Conservation (phyloP, 257 asterid species). For the Datura wrightii region DNA sequence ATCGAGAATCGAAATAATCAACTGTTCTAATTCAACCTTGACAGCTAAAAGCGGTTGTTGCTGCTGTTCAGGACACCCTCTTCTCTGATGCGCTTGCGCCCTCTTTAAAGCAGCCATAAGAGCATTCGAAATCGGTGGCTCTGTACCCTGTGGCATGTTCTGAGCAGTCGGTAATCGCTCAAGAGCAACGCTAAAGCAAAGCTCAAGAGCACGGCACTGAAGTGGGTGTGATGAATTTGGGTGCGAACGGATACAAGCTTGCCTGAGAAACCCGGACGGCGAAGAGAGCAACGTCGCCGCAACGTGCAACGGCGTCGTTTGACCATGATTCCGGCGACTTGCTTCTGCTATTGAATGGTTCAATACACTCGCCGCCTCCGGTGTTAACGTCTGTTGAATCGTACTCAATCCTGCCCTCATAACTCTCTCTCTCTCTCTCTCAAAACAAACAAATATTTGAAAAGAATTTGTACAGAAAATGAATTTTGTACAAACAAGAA, state of each 20-base stretch:
- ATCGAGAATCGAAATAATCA: constrained; percentile 79
- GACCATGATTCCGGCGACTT: constrained; percentile 85
- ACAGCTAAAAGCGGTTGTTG: constrained; percentile 89
- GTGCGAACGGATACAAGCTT: constrained; percentile 90
- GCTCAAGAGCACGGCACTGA: constrained; percentile 94
- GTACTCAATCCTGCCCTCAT: constrained; percentile 91
- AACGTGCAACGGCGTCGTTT: constrained; percentile 93
- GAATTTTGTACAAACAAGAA: not conserved
- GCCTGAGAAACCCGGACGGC: constrained; percentile 79
- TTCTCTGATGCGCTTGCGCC: constrained; percentile 87
- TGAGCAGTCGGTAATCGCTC: constrained; percentile 85
- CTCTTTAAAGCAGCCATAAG: constrained; percentile 86
- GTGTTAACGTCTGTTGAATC: constrained; percentile 85
- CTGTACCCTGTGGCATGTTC: constrained; percentile 44
- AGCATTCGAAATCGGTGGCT: constrained; percentile 89
- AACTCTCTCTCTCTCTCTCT: too few relatives aligned
- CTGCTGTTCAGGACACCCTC: constrained; percentile 94
- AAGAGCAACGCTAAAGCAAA: constrained; percentile 86
- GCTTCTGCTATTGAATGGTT: constrained; percentile 90
- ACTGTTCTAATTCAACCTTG: constrained; percentile 84
- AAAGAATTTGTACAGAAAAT: not conserved
- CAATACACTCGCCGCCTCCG: constrained; percentile 78
- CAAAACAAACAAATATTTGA: too few relatives aligned
- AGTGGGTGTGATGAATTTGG: constrained; percentile 94
- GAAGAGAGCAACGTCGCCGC: constrained; percentile 85